Conservation (phyloP, 768 basidiomycete genomes). For the Amanita subjunquillea region DNA sequence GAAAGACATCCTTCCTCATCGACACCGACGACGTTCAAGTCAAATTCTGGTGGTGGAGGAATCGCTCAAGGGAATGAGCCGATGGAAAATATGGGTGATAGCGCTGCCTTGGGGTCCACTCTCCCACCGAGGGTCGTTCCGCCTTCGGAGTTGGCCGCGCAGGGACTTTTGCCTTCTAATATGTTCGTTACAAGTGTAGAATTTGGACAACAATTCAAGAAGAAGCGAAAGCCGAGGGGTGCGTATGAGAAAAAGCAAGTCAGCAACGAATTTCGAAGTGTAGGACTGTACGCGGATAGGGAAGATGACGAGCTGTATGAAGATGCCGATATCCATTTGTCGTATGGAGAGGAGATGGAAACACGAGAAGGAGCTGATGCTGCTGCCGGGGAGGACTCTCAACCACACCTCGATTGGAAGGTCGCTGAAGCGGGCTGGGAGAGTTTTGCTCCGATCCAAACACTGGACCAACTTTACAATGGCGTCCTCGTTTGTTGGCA, state of each 20-base stretch:
- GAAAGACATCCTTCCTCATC: neutral
- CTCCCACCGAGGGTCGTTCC: neutral
- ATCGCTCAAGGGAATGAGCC: neutral
- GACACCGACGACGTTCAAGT: neutral
- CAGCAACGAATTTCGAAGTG: neutral
- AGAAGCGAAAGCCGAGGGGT: neutral
- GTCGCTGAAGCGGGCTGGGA: too few species aligned
- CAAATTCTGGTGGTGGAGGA: neutral
- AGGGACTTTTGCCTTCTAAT: neutral
- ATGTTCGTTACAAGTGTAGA: conserved; percentile 7
- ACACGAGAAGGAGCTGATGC: neutral
- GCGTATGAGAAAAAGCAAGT: neutral
- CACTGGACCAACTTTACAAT: neutral
- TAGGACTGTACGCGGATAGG: neutral
- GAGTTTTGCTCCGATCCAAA: too few species aligned
- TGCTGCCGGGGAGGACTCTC: too few species aligned
- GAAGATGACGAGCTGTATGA: neutral
- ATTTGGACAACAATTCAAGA: neutral
- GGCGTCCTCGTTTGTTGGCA: neutral
- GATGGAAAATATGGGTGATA: neutral
- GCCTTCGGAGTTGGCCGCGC: conserved; percentile 1
- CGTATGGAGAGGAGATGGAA: conserved; percentile 1
- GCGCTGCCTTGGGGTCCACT: neutral
- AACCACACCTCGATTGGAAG: too few species aligned
- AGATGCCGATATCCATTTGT: neutral